phyloP scores from a whole-genome alignment of 164 flowering plant species.

The Liriodendron chinense region DNA sequence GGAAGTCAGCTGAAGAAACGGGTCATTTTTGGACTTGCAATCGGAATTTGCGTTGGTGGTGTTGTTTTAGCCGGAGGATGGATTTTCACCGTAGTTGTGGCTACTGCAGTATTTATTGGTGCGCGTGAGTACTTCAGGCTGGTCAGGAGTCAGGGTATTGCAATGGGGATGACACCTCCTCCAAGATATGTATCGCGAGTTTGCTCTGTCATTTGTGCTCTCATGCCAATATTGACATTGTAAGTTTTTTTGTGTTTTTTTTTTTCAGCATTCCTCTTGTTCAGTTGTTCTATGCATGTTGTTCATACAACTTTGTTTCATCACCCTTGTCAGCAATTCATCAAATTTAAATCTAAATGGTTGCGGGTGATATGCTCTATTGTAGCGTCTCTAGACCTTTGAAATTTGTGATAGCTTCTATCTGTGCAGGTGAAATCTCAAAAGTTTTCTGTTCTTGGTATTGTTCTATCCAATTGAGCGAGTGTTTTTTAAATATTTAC shows the following conservation, averaged over 20 bases:
- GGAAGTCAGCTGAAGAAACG: slow-evolving; percentile 77
- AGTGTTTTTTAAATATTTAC: background rate
- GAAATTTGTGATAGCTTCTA: background rate
- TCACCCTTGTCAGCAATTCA: no score
- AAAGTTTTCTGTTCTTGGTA: no score
- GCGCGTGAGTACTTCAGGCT: slow-evolving; percentile 89
- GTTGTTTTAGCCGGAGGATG: slow-evolving; percentile 62
- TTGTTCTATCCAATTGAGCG: no score
- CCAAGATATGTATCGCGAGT: slow-evolving; percentile 93
- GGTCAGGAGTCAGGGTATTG: slow-evolving; percentile 84
- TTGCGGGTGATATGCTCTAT: background rate
- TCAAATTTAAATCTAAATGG: no score
- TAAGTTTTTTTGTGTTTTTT: slow-evolving; percentile 39
- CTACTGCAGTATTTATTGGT: slow-evolving; percentile 71
- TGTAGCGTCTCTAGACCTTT: background rate
- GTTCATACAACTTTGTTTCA: background rate
- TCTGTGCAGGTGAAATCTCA: background rate
- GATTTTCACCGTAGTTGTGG: slow-evolving; percentile 64
- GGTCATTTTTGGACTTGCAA: slow-evolving; percentile 75
- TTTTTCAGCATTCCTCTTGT: background rate
- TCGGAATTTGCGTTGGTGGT: slow-evolving; percentile 32
- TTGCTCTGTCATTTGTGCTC: slow-evolving; percentile 82
- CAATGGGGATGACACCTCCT: slow-evolving; percentile 97
- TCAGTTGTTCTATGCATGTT: background rate
- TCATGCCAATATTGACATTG: slow-evolving; percentile 85